These are phyloP conservation scores for Sporisorium sorghi DNA, from an alignment of 1,284 basidiomycete species.

Conservation along the genomic window DNA sequence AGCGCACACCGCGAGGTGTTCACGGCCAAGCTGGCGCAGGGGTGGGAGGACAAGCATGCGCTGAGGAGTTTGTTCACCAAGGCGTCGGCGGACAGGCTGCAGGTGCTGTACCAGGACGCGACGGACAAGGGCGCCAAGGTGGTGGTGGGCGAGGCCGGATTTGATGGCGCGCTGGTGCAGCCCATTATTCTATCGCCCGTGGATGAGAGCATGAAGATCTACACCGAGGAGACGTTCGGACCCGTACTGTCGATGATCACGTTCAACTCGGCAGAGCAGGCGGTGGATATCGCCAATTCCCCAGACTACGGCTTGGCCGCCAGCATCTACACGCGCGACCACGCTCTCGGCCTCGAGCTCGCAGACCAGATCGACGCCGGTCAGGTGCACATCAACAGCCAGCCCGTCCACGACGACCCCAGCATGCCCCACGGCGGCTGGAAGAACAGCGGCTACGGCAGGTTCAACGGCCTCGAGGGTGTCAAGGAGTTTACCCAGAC, in stretches of 20 bases:
- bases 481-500: constrained; percentile 85
- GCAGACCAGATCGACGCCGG: constrained; percentile 72
- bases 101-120: constrained; percentile 74
- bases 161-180: constrained; percentile 72
- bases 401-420: constrained; percentile 50
- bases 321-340: constrained; percentile 74
- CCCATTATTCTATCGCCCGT: constrained; percentile 74
- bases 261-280: constrained; percentile 81
- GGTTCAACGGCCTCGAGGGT: constrained; percentile 81
- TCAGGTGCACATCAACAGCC: constrained; percentile 64
- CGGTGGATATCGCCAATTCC: constrained; percentile 73
- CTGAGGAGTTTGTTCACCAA: constrained; percentile 73
- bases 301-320: constrained; percentile 74
- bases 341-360: constrained; percentile 72
- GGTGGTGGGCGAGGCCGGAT: constrained; percentile 71
- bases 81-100: constrained; percentile 73
- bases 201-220: constrained; percentile 72
- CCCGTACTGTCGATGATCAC: constrained; percentile 81
- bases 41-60: constrained; percentile 39
- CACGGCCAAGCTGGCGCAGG: constrained; percentile 32
- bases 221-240: constrained; percentile 78
- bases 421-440: constrained; percentile 76
- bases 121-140: constrained; percentile 74
- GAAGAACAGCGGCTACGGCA: constrained; percentile 72
- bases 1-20: constrained; percentile 71